Percentiles rank a stretch among this genome's conserved stretches.
phyloP scores from a whole-genome alignment of 176 grass and related monocot genomes.

The Zizania latifolia region DNA sequence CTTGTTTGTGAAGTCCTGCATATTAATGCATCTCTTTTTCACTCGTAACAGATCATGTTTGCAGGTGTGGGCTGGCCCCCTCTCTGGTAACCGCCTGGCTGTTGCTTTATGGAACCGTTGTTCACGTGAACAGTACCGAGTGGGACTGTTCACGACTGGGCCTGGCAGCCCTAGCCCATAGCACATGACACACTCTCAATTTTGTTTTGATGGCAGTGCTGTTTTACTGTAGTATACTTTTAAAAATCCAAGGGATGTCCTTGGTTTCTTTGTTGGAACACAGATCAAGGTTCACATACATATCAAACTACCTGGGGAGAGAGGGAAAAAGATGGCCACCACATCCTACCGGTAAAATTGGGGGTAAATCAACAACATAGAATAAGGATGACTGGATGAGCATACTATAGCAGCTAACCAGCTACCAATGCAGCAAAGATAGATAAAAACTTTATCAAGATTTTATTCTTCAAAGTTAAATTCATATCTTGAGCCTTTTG shows the following conservation, averaged over 20 bases:
- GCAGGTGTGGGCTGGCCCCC: slow-evolving; percentile 89
- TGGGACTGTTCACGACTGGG: no score
- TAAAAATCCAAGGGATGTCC: not conserved
- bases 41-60: slow-evolving; percentile 9
- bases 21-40: not conserved
- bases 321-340: not conserved
- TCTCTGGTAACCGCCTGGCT: slow-evolving; percentile 55
- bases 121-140: no score
- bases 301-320: not conserved
- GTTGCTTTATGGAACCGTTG: slow-evolving; percentile 85
- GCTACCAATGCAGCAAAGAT: not conserved
- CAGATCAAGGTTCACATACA: not conserved
- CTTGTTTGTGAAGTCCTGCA: not conserved
- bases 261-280: not conserved
- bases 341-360: not conserved
- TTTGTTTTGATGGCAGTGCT: not conserved
- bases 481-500: not conserved
- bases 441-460: not conserved
- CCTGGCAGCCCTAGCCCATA: no score
- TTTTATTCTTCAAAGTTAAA: not conserved
- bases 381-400: not conserved
- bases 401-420: not conserved
- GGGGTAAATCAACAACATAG: not conserved
- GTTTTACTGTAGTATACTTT: no score
- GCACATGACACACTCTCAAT: no score